Percentiles rank a stretch among this genome's conserved stretches.
Conservation (phyloP, 306 rosid genomes). For the Spatholobus suberectus region DNA sequence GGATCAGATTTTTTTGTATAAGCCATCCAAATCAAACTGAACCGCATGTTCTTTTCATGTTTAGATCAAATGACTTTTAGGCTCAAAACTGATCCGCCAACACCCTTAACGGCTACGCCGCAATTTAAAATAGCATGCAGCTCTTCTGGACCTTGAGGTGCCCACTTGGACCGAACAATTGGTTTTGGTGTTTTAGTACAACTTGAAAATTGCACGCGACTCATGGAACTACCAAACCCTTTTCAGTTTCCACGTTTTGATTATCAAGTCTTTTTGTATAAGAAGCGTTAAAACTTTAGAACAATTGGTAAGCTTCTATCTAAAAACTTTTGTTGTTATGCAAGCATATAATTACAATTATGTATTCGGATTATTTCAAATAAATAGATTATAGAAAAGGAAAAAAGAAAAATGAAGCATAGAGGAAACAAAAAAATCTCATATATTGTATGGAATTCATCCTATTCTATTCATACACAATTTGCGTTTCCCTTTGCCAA, state of each 20-base stretch:
- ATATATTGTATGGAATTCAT: neutral
- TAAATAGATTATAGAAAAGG: neutral
- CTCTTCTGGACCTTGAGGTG: conserved; percentile 1
- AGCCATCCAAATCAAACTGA: too few species aligned
- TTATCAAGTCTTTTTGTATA: neutral
- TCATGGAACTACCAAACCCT: neutral
- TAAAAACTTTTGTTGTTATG: neutral
- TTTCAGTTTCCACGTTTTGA: neutral
- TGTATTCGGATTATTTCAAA: neutral
- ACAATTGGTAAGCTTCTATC: neutral
- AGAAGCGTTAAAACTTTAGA: neutral
- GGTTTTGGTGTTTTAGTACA: neutral
- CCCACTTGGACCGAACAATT: neutral
- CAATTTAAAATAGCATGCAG: neutral
- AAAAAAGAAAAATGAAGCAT: neutral
- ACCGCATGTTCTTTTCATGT: too few species aligned
- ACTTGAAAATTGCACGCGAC: neutral
- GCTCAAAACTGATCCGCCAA: too few species aligned
- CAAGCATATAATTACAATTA: neutral
- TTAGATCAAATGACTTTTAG: too few species aligned
- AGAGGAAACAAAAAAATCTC: neutral
- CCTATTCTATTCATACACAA: neutral
- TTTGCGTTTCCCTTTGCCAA: neutral
- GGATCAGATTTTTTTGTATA: too few species aligned
- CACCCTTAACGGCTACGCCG: neutral